Percentiles rank a stretch among this genome's conserved stretches.
These are phyloP conservation scores for Boletus albobrunnescens DNA, from an alignment of 1,284 basidiomycete genomes.

Conservation along the genomic window DNA sequence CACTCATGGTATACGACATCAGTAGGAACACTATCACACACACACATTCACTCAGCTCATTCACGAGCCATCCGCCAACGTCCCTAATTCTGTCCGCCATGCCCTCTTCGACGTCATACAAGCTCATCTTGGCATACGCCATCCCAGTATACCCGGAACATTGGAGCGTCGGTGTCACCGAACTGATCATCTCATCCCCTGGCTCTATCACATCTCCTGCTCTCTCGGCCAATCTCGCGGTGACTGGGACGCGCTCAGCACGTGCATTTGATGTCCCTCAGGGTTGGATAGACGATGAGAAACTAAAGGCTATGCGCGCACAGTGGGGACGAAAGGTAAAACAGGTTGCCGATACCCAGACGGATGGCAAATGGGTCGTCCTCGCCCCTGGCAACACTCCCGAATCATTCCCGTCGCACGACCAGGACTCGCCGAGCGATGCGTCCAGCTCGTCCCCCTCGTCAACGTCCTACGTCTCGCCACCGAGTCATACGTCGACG, in stretches of 20 bases:
- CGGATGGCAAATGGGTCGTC: conserved; percentile 81
- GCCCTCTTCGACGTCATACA: conserved; percentile 56
- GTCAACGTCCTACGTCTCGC: conserved; percentile 32
- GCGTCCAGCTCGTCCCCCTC: conserved; percentile 24
- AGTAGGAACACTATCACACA: conserved; percentile 46
- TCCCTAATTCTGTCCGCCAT: conserved; percentile 62
- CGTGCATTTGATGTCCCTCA: conserved; percentile 65
- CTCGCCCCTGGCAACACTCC: conserved; percentile 55
- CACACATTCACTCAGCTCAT: conserved; percentile 64
- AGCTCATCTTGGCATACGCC: conserved; percentile 67
- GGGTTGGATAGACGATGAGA: conserved; percentile 67
- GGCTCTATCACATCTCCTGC: conserved; percentile 17
- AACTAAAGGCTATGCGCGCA: conserved; percentile 58
- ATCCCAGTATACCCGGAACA: conserved; percentile 75
- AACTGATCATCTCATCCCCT: conserved; percentile 56
- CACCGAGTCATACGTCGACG: conserved; percentile 45
- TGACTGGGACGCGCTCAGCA: conserved; percentile 55
- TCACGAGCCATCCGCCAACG: conserved; percentile 69
- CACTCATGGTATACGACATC: conserved; percentile 65
- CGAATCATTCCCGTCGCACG: conserved; percentile 3
- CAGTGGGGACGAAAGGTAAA: conserved; percentile 73
- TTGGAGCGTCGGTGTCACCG: conserved; percentile 76
- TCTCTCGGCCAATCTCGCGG: conserved; percentile 36
- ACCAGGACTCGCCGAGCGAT: conserved; percentile 17
- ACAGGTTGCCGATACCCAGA: conserved; percentile 63